Evolutionary conservation across 2,329 filamentous ascomycete genomes (phyloP).

Genomic region (Fusarium tupiense): DNA sequence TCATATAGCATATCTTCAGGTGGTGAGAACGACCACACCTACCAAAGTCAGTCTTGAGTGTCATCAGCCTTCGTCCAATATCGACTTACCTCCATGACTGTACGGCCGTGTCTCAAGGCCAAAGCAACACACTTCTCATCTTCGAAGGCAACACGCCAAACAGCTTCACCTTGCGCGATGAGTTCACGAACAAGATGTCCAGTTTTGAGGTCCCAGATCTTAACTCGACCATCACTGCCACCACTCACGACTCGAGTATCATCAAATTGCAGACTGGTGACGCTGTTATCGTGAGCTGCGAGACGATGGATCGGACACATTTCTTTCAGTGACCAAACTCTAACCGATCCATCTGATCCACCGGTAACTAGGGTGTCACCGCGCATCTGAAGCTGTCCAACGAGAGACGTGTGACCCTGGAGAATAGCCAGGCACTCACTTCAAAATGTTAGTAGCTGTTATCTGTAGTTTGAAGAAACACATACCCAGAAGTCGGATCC

Average conservation of each 20-base stretch:
- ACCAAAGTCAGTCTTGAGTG: conserved; percentile 43
- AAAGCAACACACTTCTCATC: conserved; percentile 98
- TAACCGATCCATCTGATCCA: conserved; percentile 93
- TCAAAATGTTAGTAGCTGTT: conserved; percentile 45
- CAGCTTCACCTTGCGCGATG: conserved; percentile 89
- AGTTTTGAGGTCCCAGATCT: conserved; percentile 96
- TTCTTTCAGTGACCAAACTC: conserved; percentile 93
- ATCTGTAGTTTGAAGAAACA: conserved; percentile 40
- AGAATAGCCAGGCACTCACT: conserved; percentile 87
- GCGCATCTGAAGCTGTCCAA: conserved; percentile 95
- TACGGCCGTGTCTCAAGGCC: conserved; percentile 83
- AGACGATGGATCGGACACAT: conserved; percentile 93
- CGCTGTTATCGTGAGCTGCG: conserved; percentile 97
- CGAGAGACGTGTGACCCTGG: conserved; percentile 95
- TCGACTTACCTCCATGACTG: conserved; percentile 93
- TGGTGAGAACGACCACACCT: conserved; percentile 97
- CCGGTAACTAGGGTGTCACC: conserved; percentile 95
- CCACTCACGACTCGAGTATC: conserved; percentile 95
- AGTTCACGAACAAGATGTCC: conserved; percentile 91
- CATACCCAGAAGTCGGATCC: conserved; percentile 88
- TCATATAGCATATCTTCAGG: conserved; percentile 74
- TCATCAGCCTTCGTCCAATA: background rate
- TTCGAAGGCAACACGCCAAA: conserved; percentile 98
- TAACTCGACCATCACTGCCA: conserved; percentile 96
- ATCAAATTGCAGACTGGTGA: conserved; percentile 97